Evolutionary conservation across 495 filamentous ascomycete genomes (phyloP), one percentile per base, ranked within the genome.

Genomic region (Penicillium argentinense): DNA sequence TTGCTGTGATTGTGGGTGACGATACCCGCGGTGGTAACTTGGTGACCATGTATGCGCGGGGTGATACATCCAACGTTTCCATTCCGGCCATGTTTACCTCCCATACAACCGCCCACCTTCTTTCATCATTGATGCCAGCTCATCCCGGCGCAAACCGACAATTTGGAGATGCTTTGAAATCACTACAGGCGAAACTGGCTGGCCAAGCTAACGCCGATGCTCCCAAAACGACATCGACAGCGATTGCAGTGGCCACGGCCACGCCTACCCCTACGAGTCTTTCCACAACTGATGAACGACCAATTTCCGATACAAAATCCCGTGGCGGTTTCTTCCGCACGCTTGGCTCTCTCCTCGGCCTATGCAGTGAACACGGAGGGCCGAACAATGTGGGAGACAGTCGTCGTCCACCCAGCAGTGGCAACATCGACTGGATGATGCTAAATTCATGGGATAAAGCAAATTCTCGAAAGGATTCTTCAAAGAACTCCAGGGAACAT

Each of bases 61-160:
- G 92, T 18, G 90, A 97, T 65, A 96, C 90, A 3, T 95, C 88
- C 23, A 96, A 98, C 56, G 79, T 97, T 49, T 87, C 89, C 2
- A 97, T 97, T 38, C 90, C 93, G 4, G 86, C 95, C 1, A 70
- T 97, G 9, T 99, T 99, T 63, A 97, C 93, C 1, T 95, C 93
- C 1, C 80, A 91, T 54, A 99, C 89, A 4, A 97, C 91, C 6
- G 93, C 95, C 2, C 91, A 96, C 61, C 74, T 99, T 13, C 76
- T 99, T 5, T 96, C 93, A 1, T 91, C 92, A 3, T 77, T 98
- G 36, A 84, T 93, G 47, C 88, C 89, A 25, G 79, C 79, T 5
- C 85, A 84, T 46, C 78, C 76, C 42, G 76, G 76, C 32, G 71
- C 76, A n/a, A 76, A 80, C 45, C 68, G 78, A 26, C 69, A 64